phyloP scores from a whole-genome alignment of 192 early-diverging fungal genomes.

The Polychytrium aggregatum region DNA sequence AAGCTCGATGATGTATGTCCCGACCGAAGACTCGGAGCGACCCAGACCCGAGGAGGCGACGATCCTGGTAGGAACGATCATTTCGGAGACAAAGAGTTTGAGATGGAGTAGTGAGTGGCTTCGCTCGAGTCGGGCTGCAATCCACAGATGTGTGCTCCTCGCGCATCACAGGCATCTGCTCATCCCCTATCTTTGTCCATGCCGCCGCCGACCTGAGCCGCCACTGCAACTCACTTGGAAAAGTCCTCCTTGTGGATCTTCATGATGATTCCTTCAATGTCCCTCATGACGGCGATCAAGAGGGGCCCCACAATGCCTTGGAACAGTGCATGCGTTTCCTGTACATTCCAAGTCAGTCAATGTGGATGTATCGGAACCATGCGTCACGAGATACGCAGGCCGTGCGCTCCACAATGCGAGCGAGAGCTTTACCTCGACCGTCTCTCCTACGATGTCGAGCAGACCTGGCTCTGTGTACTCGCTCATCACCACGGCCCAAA shows the following conservation, averaged over 20 bases:
- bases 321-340: constrained; percentile 40
- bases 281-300: constrained; percentile 34
- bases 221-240: too few species aligned
- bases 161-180: too few species aligned
- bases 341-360: constrained; percentile 8
- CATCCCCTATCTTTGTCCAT: too few species aligned
- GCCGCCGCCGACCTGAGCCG: too few species aligned
- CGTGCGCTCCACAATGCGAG: too few species aligned
- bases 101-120: constrained; percentile 4
- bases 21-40: constrained; percentile 27
- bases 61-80: constrained; percentile 1
- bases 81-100: constrained; percentile 6
- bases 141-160: too few species aligned
- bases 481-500: constrained; percentile 45
- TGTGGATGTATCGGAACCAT: too few species aligned
- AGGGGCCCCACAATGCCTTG: constrained; percentile 42
- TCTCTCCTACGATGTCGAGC: constrained; percentile 37
- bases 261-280: constrained; percentile 38
- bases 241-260: constrained; percentile 62
- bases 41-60: not conserved
- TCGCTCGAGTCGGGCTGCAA: too few species aligned
- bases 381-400: too few species aligned
- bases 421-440: constrained; percentile 44
- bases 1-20: constrained; percentile 52
- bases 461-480: constrained; percentile 38